Evolutionary conservation across 768 basidiomycete genomes (phyloP).

Genomic region (Tephrocybe rancida): DNA sequence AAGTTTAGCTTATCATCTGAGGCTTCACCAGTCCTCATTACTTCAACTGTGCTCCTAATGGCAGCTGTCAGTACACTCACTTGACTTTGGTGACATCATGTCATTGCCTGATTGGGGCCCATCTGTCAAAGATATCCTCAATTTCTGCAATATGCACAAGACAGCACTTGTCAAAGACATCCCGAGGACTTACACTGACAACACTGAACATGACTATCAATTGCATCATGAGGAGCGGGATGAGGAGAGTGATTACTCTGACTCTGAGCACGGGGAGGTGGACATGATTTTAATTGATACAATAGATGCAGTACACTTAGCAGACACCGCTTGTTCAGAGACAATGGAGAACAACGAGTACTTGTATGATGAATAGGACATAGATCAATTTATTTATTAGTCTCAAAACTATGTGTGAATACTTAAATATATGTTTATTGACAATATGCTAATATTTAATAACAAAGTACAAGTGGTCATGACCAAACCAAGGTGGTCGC

Average conservation of each 20-base stretch:
- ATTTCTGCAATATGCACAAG: not conserved
- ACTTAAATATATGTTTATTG: too few species aligned
- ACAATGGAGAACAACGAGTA: too few species aligned
- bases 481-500: too few species aligned
- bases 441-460: too few species aligned
- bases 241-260: too few species aligned
- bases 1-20: not conserved
- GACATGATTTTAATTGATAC: not conserved
- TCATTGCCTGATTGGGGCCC: not conserved
- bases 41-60: not conserved
- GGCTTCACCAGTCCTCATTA: not conserved
- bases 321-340: not conserved
- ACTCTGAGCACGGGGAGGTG: too few species aligned
- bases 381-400: too few species aligned
- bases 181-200: not conserved
- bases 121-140: not conserved
- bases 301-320: not conserved
- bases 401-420: too few species aligned
- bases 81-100: not conserved
- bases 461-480: too few species aligned
- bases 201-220: not conserved
- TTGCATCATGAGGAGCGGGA: not conserved
- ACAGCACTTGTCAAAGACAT: not conserved
- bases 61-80: not conserved
- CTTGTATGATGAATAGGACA: too few species aligned